Percentiles rank a stretch among this genome's conserved stretches.
These are phyloP conservation scores for Amborella trichopoda DNA, from an alignment of 164 flowering plant genomes.

Conservation along the genomic window DNA sequence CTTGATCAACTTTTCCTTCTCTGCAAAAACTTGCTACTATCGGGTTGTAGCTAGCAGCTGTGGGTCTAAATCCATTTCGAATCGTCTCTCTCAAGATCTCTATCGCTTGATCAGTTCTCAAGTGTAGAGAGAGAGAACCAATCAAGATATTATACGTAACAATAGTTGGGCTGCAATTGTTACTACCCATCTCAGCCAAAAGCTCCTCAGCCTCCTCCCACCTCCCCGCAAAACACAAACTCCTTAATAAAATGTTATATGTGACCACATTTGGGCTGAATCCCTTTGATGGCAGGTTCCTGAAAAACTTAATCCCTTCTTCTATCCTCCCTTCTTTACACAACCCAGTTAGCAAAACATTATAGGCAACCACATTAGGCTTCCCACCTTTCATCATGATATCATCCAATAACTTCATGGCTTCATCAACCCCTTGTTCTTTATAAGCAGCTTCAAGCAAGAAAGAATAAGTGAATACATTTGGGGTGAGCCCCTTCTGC, in stretches of 20 bases:
- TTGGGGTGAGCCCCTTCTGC: conserved; percentile 59
- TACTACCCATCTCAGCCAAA: conserved; percentile 67
- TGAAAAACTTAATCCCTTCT: conserved; percentile 55
- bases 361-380: conserved; percentile 81
- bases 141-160: conserved; percentile 78
- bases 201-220: conserved; percentile 78
- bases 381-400: conserved; percentile 62
- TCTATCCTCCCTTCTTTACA: conserved; percentile 73
- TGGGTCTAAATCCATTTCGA: conserved; percentile 32
- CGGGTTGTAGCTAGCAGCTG: conserved; percentile 67
- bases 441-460: conserved; percentile 81
- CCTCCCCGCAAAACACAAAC: conserved; percentile 50
- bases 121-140: conserved; percentile 55
- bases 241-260: conserved; percentile 64
- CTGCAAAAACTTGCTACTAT: conserved; percentile 53
- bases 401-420: conserved; percentile 59
- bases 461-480: conserved; percentile 69
- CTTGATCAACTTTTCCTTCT: conserved; percentile 56
- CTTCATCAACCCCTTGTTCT: conserved; percentile 73
- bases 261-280: conserved; percentile 75
- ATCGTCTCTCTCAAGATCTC: conserved; percentile 56
- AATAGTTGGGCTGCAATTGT: conserved; percentile 41
- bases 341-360: conserved; percentile 73
- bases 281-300: conserved; percentile 55
- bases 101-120: conserved; percentile 49